Evolutionary conservation across 1,284 basidiomycete genomes (phyloP), one percentile per base, ranked within the genome.

Genomic region (Fomitopsis betulina): DNA sequence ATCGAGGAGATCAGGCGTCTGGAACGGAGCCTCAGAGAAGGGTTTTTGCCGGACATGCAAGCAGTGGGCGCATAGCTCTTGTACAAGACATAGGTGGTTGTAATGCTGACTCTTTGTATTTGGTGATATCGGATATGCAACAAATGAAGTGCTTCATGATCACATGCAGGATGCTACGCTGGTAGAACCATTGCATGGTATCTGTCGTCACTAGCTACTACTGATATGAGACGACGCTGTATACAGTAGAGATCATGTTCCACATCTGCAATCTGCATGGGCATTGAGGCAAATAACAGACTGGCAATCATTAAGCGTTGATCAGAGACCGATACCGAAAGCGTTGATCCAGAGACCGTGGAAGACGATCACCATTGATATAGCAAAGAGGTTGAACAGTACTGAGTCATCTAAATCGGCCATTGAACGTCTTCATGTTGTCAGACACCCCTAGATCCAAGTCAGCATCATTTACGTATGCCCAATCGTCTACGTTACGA

Each of bases 1-100:
- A 85, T 94, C 58, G 96, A 98, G 67, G 94, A 97, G 75, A 88
- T 97, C 65, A 83, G 91, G 71, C 83, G 85, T 70, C 74, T 97
- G 65, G 93, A 97, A 75, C 84, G 93, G 74, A 93, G 89, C 78
- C 74, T 96, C 68, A 86, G 87, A 64, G 93, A 96, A 70, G 94
- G 94, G 37, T 87, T 91, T 71, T 75, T 94, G 69, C 93, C 93
- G 42, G 79, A 83, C 59, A 79, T 87, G 76, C 87, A 89, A 69
- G 79, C 82, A 56, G 85, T 91, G 57, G 89, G 89, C 45, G 88
- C 88, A 74, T 91, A 62, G 68, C 38, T 53, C n/a, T 43, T 64
- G 60, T 63, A 66, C 53, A 55, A 66, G 68, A 63, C 58, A 67
- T 67, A 65, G 64, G 65, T 54, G 47, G 52, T 58, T 68, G 60